phyloP scores from a whole-genome alignment of 78 protist species.

The Dictyostelium purpureum region DNA sequence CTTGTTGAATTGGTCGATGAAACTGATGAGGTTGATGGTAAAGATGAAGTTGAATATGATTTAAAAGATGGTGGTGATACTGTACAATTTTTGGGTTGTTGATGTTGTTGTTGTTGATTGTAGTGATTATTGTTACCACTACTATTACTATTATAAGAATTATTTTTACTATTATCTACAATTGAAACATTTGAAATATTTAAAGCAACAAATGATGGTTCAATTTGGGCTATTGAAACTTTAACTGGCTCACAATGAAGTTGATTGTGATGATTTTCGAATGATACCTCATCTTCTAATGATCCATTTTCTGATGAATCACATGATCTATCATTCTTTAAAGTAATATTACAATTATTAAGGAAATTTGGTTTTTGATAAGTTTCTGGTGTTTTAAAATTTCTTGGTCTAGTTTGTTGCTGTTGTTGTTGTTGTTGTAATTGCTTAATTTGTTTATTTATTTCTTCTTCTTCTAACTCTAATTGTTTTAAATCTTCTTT shows the following conservation, averaged over 20 bases:
- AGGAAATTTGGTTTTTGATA: too few species aligned
- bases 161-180: background rate
- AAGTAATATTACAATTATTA: too few species aligned
- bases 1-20: background rate
- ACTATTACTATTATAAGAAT: too few species aligned
- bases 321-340: too few species aligned
- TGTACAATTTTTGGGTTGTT: too few species aligned
- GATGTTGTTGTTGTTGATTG: background rate
- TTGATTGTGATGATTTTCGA: background rate
- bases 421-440: background rate
- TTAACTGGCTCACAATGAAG: background rate
- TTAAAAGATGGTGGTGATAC: background rate
- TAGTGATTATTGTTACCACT: background rate
- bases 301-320: conserved; percentile 2
- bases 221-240: background rate
- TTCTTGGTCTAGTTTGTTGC: background rate
- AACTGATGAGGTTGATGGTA: background rate
- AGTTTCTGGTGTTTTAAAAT: too few species aligned
- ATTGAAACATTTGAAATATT: background rate
- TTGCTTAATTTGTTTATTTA: background rate
- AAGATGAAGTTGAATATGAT: background rate
- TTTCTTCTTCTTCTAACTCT: background rate
- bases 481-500: background rate
- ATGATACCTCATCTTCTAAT: conserved; percentile 16
- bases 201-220: conserved; percentile 15